Conservation (phyloP, 2,329 filamentous ascomycete species). For the Ascochyta rabiei region DNA sequence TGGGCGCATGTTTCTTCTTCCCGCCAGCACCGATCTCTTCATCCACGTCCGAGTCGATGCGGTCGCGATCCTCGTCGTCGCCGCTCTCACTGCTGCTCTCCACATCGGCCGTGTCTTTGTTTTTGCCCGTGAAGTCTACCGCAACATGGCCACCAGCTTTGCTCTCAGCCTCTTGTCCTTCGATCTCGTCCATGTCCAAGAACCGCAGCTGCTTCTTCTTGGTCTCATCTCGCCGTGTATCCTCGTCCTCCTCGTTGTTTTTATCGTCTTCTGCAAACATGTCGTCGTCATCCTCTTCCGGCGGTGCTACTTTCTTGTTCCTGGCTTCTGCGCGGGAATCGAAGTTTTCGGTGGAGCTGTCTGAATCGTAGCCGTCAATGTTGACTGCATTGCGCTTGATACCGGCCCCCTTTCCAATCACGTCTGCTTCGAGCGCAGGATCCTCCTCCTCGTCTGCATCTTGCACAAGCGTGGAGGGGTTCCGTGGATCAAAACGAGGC, state of each 20-base stretch:
- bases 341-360: constrained; percentile 90
- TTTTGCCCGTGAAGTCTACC: constrained; percentile 59
- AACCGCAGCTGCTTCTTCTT: constrained; percentile 69
- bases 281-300: constrained; percentile 65
- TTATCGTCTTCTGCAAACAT: constrained; percentile 81
- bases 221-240: constrained; percentile 58
- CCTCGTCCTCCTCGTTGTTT: constrained; percentile 59
- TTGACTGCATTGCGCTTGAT: constrained; percentile 95
- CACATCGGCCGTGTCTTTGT: constrained; percentile 62
- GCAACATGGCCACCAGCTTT: constrained; percentile 73
- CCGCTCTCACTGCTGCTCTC: constrained; percentile 64
- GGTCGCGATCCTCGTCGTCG: constrained; percentile 69
- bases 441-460: constrained; percentile 78
- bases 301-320: constrained; percentile 53
- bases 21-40: constrained; percentile 89
- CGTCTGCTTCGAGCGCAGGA: constrained; percentile 84
- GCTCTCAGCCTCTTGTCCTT: constrained; percentile 77
- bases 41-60: constrained; percentile 72
- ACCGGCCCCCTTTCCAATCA: constrained; percentile 76
- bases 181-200: constrained; percentile 68
- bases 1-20: constrained; percentile 90
- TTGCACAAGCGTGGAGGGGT: constrained; percentile 88
- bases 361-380: constrained; percentile 94
- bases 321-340: constrained; percentile 71
- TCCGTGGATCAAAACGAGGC: constrained; percentile 90